phyloP scores from a whole-genome alignment of 2,329 filamentous ascomycete species.

The Fusarium scirpi region DNA sequence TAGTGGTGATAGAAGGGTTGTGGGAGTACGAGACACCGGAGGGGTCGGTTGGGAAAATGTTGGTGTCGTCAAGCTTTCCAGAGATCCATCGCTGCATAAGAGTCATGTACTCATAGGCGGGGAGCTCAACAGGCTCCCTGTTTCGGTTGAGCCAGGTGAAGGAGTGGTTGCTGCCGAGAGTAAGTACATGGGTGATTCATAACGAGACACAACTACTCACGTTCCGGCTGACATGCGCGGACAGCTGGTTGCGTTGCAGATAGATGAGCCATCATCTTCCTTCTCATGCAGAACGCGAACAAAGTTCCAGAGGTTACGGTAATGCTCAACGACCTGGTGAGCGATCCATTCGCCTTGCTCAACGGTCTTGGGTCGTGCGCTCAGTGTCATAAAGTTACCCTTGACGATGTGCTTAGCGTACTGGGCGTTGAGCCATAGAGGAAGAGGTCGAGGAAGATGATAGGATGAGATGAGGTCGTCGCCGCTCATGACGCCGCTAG shows the following conservation, averaged over 20 bases:
- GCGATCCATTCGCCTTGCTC: slow-evolving; percentile 97
- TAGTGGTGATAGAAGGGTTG: slow-evolving; percentile 69
- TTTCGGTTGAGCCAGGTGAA: slow-evolving; percentile 96
- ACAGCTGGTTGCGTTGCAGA: slow-evolving; percentile 87
- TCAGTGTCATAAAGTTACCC: slow-evolving; percentile 98
- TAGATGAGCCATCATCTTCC: slow-evolving; percentile 79
- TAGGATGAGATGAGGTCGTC: slow-evolving; percentile 70
- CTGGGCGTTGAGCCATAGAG: slow-evolving; percentile 77
- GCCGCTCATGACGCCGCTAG: slow-evolving; percentile 60
- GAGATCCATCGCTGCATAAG: slow-evolving; percentile 98
- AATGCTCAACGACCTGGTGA: slow-evolving; percentile 96
- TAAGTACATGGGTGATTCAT: slow-evolving; percentile 17
- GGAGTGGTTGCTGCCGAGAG: slow-evolving; percentile 76
- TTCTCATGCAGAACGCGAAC: slow-evolving; percentile 89
- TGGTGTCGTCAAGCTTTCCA: slow-evolving; percentile 90
- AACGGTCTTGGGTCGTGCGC: slow-evolving; percentile 91
- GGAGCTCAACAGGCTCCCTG: slow-evolving; percentile 89
- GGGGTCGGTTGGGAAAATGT: slow-evolving; percentile 90
- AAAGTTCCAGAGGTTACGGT: slow-evolving; percentile 89
- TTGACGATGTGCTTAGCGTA: slow-evolving; percentile 92
- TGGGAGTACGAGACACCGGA: slow-evolving; percentile 75
- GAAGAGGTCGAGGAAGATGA: slow-evolving; percentile 74
- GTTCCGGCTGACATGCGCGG: slow-evolving; percentile 94
- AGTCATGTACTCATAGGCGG: slow-evolving; percentile 92
- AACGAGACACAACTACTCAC: slow-evolving; percentile 67